Base-by-base conservation (phyloP, 2,329 filamentous ascomycete genomes). In the Fragosphaeria purpurea region DNA sequence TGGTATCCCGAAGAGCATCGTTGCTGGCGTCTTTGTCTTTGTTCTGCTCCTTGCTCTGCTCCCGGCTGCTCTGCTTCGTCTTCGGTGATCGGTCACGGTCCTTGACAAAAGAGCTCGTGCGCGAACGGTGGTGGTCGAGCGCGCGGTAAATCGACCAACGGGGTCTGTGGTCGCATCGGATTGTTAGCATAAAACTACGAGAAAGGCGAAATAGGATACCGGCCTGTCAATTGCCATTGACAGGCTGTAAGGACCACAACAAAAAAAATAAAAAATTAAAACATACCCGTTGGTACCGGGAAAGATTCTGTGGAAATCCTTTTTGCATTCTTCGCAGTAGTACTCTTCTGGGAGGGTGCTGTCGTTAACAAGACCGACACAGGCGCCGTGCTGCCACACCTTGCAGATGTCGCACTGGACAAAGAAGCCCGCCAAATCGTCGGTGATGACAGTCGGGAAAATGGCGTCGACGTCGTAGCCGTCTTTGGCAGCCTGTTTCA, bases 351-450 rank as follows among this genome's bases (percentile, higher is more conserved):
- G 93, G 57, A 88, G 91, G 65, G 86, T 84, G 59, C 87, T 85
- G 67, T 95, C 91, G 59, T 93, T 93, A 72, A 95, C 89, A 62
- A 98, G 95, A 54, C 93, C 91, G 53, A 98, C 91, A 63, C 93
- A 98, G 54, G 90, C 91, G 61, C 93, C 93, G 65, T 98, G 93
- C 67, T 98, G 93, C 93, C 91, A 98, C 56, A 97, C 93, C 65
- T 95, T 94, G 74, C 93, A 98, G 57, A 87, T 76, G 69, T 97
- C 93, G 77, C 93, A 98, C 72, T 97, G 91, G 58, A 98, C 90
- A 69, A 96, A 98, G 68, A 97, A 85, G 48, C 90, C 91, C 43
- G 91, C 93, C 58, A 91, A 77, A 57, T 97, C 91, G 61, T 95
- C 89, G 35, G 83, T 80, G 56, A 88, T 74, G 56, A 82, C 71